Percentiles rank a stretch among this genome's conserved stretches.
phyloP scores from a whole-genome alignment of 805 yeast species.

The Phaffomyces antillensis region DNA sequence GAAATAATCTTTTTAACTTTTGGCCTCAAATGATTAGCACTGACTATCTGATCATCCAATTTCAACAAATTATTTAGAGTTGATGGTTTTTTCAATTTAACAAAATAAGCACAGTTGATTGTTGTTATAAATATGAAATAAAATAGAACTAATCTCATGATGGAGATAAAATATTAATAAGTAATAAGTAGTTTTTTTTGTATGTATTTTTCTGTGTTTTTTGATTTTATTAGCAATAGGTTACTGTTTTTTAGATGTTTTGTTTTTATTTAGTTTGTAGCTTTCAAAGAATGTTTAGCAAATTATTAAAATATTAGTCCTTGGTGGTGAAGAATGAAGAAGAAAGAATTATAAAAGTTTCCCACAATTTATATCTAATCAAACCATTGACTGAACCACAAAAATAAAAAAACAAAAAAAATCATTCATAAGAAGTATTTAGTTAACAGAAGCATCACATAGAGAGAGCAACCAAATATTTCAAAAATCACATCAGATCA shows the following conservation, averaged over 20 bases:
- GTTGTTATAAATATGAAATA: not conserved
- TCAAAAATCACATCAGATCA: too few relatives aligned
- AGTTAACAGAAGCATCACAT: too few relatives aligned
- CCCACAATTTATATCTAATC: not conserved
- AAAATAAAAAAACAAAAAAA: not conserved
- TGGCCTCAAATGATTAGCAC: conserved; percentile 37
- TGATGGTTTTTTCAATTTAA: conserved; percentile 19
- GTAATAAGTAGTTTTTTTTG: not conserved
- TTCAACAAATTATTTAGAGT: conserved; percentile 16
- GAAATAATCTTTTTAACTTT: conserved; percentile 45
- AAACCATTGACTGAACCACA: not conserved
- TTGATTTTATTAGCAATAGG: too few relatives aligned
- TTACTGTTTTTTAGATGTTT: too few relatives aligned
- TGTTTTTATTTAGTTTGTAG: too few relatives aligned
- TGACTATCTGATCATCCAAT: conserved; percentile 17
- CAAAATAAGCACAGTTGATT: conserved; percentile 16
- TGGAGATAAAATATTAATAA: too few relatives aligned
- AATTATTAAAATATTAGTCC: not conserved
- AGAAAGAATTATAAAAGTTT: not conserved
- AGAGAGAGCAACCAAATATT: not conserved
- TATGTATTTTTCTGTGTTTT: not conserved
- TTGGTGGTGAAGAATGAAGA: not conserved
- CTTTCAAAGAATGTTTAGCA: not conserved
- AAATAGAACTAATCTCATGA: not conserved
- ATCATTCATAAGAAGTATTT: too few relatives aligned